Evolutionary conservation across 306 rosid species (phyloP).

Genomic region (Mimosa pudica): DNA sequence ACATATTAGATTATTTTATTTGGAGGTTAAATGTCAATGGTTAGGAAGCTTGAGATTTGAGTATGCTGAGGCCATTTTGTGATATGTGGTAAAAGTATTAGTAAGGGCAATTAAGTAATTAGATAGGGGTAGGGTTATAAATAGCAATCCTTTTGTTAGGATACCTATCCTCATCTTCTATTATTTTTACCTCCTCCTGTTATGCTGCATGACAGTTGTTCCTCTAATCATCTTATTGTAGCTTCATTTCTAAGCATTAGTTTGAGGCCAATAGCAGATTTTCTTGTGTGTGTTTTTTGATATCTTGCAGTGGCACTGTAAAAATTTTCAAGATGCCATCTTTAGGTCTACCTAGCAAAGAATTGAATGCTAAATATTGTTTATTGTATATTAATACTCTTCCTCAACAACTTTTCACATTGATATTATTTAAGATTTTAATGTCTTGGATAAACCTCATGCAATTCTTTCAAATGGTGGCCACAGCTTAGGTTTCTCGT

Average conservation of each 20-base stretch:
- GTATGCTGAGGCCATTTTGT: conserved; percentile 6
- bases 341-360: too few species aligned
- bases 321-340: not conserved
- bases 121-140: too few species aligned
- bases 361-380: conserved; percentile 2
- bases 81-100: too few species aligned
- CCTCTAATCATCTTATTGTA: not conserved
- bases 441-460: not conserved
- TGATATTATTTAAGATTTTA: not conserved
- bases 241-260: not conserved
- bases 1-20: conserved; percentile 15
- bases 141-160: not conserved
- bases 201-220: not conserved
- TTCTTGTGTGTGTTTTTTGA: not conserved
- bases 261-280: not conserved
- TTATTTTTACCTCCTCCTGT: not conserved
- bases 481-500: not conserved
- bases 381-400: conserved; percentile 14
- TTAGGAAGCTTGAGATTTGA: conserved; percentile 19
- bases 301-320: not conserved
- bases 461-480: not conserved
- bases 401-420: not conserved
- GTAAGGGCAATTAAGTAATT: too few species aligned
- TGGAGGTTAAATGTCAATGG: conserved; percentile 20
- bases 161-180: not conserved